Percentiles rank a stretch among this genome's conserved stretches.
phyloP scores from a whole-genome alignment of 2,329 filamentous ascomycete genomes.

The Camptophora hylomeconis region DNA sequence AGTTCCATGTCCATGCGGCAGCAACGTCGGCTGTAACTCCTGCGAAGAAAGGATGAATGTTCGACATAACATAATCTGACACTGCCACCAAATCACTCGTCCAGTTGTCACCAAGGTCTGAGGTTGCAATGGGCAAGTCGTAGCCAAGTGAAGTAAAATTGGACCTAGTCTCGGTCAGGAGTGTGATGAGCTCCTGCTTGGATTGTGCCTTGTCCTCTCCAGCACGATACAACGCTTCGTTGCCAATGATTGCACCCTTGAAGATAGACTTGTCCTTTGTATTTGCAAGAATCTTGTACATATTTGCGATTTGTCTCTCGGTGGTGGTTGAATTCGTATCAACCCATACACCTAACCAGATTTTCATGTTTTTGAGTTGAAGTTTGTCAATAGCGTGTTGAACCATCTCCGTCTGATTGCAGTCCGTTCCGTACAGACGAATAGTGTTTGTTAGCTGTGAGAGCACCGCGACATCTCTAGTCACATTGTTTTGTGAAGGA shows the following conservation, averaged over 20 bases:
- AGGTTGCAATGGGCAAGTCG: slow-evolving; percentile 67
- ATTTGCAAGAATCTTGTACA: slow-evolving; percentile 67
- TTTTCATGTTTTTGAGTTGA: slow-evolving; percentile 60
- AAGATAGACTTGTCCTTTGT: slow-evolving; percentile 34
- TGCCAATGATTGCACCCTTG: slow-evolving; percentile 50
- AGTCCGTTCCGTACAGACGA: slow-evolving; percentile 87
- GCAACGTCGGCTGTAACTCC: slow-evolving; percentile 57
- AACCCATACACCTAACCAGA: slow-evolving; percentile 94
- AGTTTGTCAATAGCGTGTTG: slow-evolving; percentile 68
- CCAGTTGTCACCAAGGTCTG: slow-evolving; percentile 85
- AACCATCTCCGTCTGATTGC: slow-evolving; percentile 93
- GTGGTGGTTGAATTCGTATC: slow-evolving; percentile 76
- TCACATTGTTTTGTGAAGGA: slow-evolving; percentile 87
- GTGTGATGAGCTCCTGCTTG: slow-evolving; percentile 44
- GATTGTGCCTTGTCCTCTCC: slow-evolving; percentile 47
- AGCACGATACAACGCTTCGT: slow-evolving; percentile 47
- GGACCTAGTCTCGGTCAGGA: slow-evolving; percentile 55
- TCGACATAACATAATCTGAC: slow-evolving; percentile 87
- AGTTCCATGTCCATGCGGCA: slow-evolving; percentile 67
- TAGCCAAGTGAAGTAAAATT: slow-evolving; percentile 58
- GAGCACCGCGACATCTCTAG: slow-evolving; percentile 77
- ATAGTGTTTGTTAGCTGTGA: slow-evolving; percentile 81
- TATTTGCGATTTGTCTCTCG: slow-evolving; percentile 63
- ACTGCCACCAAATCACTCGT: slow-evolving; percentile 51
- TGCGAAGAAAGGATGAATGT: slow-evolving; percentile 92